Base-by-base conservation (phyloP, 352 stramenopile species). In the Plasmopara viticola region DNA sequence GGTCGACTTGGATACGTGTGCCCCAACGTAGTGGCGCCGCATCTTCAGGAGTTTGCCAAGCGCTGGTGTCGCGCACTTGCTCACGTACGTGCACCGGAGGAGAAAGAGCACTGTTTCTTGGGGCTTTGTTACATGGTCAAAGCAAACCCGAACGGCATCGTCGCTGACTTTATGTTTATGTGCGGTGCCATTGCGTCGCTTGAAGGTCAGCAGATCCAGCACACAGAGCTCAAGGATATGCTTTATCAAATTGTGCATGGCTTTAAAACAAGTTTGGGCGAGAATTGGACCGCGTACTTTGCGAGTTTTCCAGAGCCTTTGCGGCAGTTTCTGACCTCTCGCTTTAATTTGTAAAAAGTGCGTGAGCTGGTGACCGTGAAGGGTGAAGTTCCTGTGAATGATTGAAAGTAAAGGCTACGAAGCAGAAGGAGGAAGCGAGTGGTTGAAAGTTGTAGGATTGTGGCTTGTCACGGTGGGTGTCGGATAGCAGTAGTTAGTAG, bases 61-160 rank as follows among this genome's bases (percentile, higher is more conserved):
- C 78, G 72, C 39, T 96, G 87, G 87, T 96, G 85, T 66, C 76
- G 82, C 38, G 84, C 84, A 18, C 74, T 96, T 31, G 81, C 79
- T 10, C 81, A 94, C 53, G 77, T 96, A 40, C 73, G 84, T 14
- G 81, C 90, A 10, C 78, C 67, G 0, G 77, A 88, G 52, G 87
- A 96, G 64, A 94, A 95, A 62, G 87, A 96, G 61, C 81, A 93
- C 56, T 93, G 83, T 55, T 96, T 96, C 44, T 51, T 93, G 39
- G 87, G 87, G 0, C 64, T 96, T 6, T 95, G 86, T 68, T 91
- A 95, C 64, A 90, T 96, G 72, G 83, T 96, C 51, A 88, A 94
- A 68, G 69, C 87, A 28, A 95, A 96, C 64, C 87, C 87, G 55
- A 88, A 86, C 53, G 82, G 80, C 29, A 93, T 93, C 41, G 74